A percentile compares a stretch with the other conserved stretches of the same genome.
phyloP scores from a whole-genome alignment of 306 rosid genomes.

The cucumber (Cucumis sativus) region DNA sequence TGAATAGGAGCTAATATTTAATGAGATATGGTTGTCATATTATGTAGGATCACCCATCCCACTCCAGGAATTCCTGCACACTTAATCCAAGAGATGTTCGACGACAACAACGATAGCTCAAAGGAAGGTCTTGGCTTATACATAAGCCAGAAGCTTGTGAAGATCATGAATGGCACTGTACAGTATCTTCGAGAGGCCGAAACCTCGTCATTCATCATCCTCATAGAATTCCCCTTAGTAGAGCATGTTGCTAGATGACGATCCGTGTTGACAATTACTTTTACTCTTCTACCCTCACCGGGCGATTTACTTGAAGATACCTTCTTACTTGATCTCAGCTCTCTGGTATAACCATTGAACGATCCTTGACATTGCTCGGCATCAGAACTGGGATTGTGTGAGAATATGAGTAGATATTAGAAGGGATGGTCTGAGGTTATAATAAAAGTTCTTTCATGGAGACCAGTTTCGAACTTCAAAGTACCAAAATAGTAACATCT shows the following conservation, averaged over 20 bases:
- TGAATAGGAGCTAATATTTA: not conserved
- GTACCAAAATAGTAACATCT: not conserved
- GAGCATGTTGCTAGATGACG: not conserved
- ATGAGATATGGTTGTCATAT: not conserved
- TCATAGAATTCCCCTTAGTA: constrained; percentile 23
- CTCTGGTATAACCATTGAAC: not conserved
- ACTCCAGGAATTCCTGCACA: constrained; percentile 25
- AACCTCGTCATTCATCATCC: constrained; percentile 22
- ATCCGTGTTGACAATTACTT: not conserved
- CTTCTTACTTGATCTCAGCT: not conserved
- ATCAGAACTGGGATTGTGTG: not conserved
- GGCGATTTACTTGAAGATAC: not conserved
- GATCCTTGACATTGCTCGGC: not conserved
- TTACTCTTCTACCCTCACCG: not conserved
- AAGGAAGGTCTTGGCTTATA: constrained; percentile 29
- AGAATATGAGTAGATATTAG: not conserved
- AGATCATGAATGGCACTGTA: constrained; percentile 35
- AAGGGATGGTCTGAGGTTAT: not conserved
- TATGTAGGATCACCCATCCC: constrained; percentile 26
- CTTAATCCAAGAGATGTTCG: constrained; percentile 30
- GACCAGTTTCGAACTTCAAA: not conserved
- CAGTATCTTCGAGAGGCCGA: constrained; percentile 27
- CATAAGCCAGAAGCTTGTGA: constrained; percentile 28
- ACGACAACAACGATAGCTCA: constrained; percentile 9
- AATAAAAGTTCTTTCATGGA: not conserved